Evolutionary conservation across 2,329 filamentous ascomycete species (phyloP), one percentile per base, ranked within the genome.

Genomic region (Graphilbum fragrans): DNA sequence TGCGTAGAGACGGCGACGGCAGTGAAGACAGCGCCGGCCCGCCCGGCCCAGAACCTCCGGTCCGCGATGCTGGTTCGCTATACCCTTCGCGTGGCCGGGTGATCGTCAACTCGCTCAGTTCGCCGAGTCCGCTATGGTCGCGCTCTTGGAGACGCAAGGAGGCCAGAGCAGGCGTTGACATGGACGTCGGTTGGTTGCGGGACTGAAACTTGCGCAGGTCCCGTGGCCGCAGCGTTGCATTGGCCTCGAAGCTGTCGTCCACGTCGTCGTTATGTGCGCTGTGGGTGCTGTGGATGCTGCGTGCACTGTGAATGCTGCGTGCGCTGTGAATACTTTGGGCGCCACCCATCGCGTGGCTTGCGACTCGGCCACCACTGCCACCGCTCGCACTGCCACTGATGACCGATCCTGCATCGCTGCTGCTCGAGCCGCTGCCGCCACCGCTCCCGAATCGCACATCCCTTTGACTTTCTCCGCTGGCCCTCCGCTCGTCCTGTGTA

Each of bases 191-290:
- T 10, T 20, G 37, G 49, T 7, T 42, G 45, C n/a, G 51, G 38
- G 46, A 62, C 42, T 36, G 51, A 38, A 46, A 62, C 42, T 36
- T 61, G 58, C 29, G 58, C 34, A 63, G 49, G 48, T 71, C 66
- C 22, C 59, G 59, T 12, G 67, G 62, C 5, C 67, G 65, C 11
- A 71, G 59, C 6, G 65, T 70, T 40, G 60, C 59, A 10, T 37
- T 31, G 34, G 54, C 57, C 11, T 49, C 50, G 17, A 54, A 50
- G 3, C 52, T 52, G 17, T 55, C 53, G 22, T 61, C 61, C 20
- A 60, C 57, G 35, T 62, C 59, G n/a, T n/a, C n/a, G n/a, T n/a
- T n/a, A n/a, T n/a, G n/a, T n/a, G n/a, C n/a, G n/a, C n/a, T n/a
- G n/a, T n/a, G n/a, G n/a, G n/a, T n/a, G n/a, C n/a, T n/a, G n/a